These are phyloP conservation scores for Circinella minor DNA, from an alignment of 371 early-diverging fungal species.

Conservation along the genomic window DNA sequence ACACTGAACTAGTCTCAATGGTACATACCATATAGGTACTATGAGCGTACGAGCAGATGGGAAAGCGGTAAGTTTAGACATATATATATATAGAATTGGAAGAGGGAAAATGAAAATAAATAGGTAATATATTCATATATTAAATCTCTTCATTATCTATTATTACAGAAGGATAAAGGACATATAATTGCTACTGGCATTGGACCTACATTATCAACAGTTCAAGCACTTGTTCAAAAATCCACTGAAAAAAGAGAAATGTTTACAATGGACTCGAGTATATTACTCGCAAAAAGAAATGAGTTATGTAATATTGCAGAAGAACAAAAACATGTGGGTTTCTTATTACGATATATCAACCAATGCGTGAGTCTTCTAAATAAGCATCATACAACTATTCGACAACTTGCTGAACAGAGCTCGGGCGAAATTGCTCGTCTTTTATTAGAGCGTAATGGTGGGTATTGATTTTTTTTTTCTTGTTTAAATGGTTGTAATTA, in stretches of 20 bases:
- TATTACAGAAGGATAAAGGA: not conserved
- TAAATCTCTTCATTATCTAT: not conserved
- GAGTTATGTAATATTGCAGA: constrained; percentile 12
- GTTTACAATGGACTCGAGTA: not conserved
- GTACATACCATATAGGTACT: constrained; percentile 11
- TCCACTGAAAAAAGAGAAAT: not conserved
- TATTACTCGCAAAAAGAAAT: constrained; percentile 5
- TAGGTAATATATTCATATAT: too few species aligned
- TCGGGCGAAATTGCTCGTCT: not conserved
- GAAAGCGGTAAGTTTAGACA: not conserved
- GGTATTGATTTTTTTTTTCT: not conserved
- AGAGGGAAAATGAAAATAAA: too few species aligned
- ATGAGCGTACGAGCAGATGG: not conserved
- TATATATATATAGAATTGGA: not conserved
- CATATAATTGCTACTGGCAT: not conserved
- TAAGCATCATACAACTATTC: constrained; percentile 13
- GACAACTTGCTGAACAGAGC: constrained; percentile 1
- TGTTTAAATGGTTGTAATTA: not conserved
- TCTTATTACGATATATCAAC: constrained; percentile 10
- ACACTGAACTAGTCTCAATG: constrained; percentile 11
- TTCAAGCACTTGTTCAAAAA: constrained; percentile 2
- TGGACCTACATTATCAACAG: not conserved
- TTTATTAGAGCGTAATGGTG: constrained; percentile 10
- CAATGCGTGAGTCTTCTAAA: constrained; percentile 1
- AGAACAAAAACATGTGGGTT: constrained; percentile 12